Evolutionary conservation across 441 rosid genomes (phyloP).

Genomic region (Heliophila coronopifolia): DNA sequence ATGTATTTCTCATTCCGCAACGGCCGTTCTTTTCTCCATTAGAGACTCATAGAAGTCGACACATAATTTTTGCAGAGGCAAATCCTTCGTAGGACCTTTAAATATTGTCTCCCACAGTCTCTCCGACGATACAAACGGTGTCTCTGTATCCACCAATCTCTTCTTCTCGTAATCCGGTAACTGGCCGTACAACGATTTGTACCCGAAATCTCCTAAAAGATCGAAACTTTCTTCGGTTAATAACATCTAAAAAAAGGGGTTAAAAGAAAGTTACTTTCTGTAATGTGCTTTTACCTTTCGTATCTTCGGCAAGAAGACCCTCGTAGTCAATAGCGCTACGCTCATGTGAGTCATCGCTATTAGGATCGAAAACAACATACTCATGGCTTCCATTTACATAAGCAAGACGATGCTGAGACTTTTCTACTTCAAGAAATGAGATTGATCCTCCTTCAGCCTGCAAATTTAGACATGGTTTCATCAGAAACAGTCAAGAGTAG

Average conservation of each 20-base stretch:
- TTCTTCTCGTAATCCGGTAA: slow-evolving; percentile 46
- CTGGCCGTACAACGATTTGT: slow-evolving; percentile 76
- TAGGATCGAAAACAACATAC: slow-evolving; percentile 72
- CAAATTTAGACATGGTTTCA: slow-evolving; percentile 25
- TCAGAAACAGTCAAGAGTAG: no score
- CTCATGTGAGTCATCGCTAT: slow-evolving; percentile 47
- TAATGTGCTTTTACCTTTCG: slow-evolving; percentile 69
- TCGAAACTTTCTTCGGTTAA: neutral
- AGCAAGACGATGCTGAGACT: slow-evolving; percentile 45
- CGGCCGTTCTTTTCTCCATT: slow-evolving; percentile 54
- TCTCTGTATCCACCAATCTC: slow-evolving; percentile 34
- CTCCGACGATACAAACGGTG: slow-evolving; percentile 39
- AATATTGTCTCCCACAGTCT: slow-evolving; percentile 85
- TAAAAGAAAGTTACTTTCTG: neutral
- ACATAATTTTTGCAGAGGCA: slow-evolving; percentile 73
- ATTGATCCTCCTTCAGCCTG: slow-evolving; percentile 86
- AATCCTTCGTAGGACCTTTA: slow-evolving; percentile 73
- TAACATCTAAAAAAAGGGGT: no score
- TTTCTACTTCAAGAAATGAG: slow-evolving; percentile 51
- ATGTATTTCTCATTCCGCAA: slow-evolving; percentile 38
- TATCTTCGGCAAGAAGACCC: slow-evolving; percentile 26
- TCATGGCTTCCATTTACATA: slow-evolving; percentile 78
- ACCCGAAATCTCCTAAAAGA: slow-evolving; percentile 50
- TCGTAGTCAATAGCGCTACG: slow-evolving; percentile 29
- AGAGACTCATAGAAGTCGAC: slow-evolving; percentile 64